Evolutionary conservation across 1,284 basidiomycete genomes (phyloP), one percentile per base, ranked within the genome.

Genomic region (Veloboletus limbatus): DNA sequence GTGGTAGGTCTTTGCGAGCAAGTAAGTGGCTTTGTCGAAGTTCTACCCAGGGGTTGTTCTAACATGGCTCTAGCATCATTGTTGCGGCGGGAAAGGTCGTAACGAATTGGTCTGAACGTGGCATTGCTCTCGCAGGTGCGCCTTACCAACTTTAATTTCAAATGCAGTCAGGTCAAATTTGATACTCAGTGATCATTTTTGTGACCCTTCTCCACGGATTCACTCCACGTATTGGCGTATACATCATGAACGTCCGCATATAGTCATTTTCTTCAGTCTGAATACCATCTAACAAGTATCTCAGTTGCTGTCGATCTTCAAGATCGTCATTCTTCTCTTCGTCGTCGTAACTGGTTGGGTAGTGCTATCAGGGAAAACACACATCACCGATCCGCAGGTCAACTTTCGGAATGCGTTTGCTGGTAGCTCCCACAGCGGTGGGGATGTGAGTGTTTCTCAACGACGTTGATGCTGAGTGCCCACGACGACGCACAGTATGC

Each of bases 111-210:
- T 64, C 63, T 1, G 71, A 73, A 8, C 74, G 79, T 42, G 79
- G 78, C 0, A 82, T 83, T 39, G 81, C 76, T 3, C 55, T 81
- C 4, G 81, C 65, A 65, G 77, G 76, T 77, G 38, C 2, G 65
- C 55, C 24, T 31, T 1, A 17, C 4, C 8, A 9, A 9, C 25
- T 24, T 3, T 20, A 3, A 8, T 37, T 3, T 3, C 9, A 3
- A 2, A 10, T 8, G 3, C 4, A 4, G 9, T 22, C 2, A 9
- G 2, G 10, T 34, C 5, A 21, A 44, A 16, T 9, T 20, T 28
- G 2, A 2, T 17, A 6, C 37, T 3, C 30, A 76, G 75, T 72
- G 2, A 75, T 77, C 4, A 36, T 63, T 40, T 75, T 74, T 32
- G 69, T 68, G 1, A 71, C 73, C 0, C n/a, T 71, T 6, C 56